phyloP scores from a whole-genome alignment of 768 basidiomycete genomes.

The Galerina sulciceps region DNA sequence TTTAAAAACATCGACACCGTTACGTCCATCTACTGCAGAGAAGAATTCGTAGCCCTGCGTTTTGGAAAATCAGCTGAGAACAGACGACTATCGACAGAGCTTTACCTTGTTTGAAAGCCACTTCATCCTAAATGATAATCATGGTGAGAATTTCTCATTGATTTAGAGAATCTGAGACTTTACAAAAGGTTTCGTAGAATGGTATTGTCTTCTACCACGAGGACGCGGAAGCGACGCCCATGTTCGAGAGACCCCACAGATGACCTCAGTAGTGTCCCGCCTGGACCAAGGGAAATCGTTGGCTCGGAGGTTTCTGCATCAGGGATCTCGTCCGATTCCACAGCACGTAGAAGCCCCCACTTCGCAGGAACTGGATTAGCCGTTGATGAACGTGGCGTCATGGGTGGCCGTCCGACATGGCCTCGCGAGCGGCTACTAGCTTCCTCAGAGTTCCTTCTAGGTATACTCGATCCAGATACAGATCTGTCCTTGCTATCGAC shows the following conservation, averaged over 20 bases:
- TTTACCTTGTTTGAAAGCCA: constrained; percentile 70
- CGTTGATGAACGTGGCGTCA: constrained; percentile 59
- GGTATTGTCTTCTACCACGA: constrained; percentile 90
- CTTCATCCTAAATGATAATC: constrained; percentile 43
- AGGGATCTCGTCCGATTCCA: constrained; percentile 29
- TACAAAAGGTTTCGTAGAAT: constrained; percentile 85
- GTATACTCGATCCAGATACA: constrained; percentile 12
- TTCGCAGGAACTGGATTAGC: constrained; percentile 39
- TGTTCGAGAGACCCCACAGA: constrained; percentile 58
- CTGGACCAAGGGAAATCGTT: constrained; percentile 57
- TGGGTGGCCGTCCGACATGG: constrained; percentile 44
- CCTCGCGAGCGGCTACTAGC: constrained; percentile 19
- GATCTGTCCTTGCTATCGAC: constrained; percentile 6
- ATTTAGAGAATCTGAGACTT: constrained; percentile 32
- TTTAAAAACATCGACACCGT: constrained; percentile 79
- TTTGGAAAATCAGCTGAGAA: not conserved
- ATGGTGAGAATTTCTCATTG: not conserved
- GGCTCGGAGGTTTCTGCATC: constrained; percentile 35
- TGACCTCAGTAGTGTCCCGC: constrained; percentile 72
- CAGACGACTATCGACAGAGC: constrained; percentile 17
- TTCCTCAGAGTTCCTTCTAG: constrained; percentile 51
- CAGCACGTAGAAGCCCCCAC: constrained; percentile 37
- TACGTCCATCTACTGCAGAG: constrained; percentile 83
- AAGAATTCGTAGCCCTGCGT: constrained; percentile 70
- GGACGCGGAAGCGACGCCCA: constrained; percentile 59